phyloP scores from a whole-genome alignment of 108 stramenopile species.

The Discostella pseudostelligera region DNA sequence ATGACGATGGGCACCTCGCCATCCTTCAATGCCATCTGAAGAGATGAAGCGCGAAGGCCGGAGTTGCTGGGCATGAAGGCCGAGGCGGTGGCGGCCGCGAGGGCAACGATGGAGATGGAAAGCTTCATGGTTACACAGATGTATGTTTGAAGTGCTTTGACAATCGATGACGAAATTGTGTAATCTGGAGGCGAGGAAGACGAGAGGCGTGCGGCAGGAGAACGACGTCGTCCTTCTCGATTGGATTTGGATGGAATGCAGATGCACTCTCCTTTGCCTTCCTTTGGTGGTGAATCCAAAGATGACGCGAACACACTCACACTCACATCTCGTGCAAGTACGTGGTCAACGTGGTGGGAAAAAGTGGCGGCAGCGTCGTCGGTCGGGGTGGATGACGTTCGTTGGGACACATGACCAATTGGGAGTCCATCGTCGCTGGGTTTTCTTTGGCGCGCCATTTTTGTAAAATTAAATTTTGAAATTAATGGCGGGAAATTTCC shows the following conservation, averaged over 20 bases:
- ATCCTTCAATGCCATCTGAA: constrained; percentile 73
- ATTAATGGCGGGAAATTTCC: too few relatives aligned
- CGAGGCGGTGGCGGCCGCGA: constrained; percentile 53
- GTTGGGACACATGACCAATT: not conserved
- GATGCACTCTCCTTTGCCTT: not conserved
- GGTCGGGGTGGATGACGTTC: too few relatives aligned
- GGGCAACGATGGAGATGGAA: constrained; percentile 50
- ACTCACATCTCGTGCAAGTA: not conserved
- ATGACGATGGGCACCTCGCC: constrained; percentile 87
- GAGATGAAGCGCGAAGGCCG: constrained; percentile 57
- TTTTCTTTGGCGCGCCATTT: too few relatives aligned
- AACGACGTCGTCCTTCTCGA: not conserved
- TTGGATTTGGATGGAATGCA: not conserved
- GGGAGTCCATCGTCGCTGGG: too few relatives aligned
- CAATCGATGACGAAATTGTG: not conserved
- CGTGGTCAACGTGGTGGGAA: too few relatives aligned
- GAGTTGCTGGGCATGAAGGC: constrained; percentile 48
- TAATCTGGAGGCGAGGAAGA: not conserved
- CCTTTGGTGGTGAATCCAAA: not conserved
- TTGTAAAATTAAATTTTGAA: too few relatives aligned
- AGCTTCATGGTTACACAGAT: constrained; percentile 62
- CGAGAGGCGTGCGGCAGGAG: not conserved
- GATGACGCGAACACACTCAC: not conserved
- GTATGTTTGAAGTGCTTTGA: not conserved
- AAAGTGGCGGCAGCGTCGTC: too few relatives aligned